Evolutionary conservation across 306 rosid genomes (phyloP).

Genomic region (Lathyrus tuberosus): DNA sequence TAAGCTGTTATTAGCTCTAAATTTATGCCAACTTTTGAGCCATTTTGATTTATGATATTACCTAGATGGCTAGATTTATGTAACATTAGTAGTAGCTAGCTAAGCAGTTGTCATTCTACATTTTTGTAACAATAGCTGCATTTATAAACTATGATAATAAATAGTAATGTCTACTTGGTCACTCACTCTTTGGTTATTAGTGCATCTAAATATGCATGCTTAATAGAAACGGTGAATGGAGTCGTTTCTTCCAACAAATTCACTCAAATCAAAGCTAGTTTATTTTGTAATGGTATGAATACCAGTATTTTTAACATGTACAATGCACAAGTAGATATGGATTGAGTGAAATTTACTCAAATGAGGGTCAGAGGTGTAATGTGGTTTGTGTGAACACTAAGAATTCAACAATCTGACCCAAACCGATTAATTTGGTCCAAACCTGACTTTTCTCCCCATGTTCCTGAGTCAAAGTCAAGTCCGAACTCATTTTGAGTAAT

Average conservation of each 20-base stretch:
- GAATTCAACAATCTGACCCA: too few species aligned
- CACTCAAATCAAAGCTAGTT: background rate
- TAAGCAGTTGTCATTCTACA: slow-evolving; percentile 12
- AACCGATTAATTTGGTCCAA: too few species aligned
- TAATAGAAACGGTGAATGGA: background rate
- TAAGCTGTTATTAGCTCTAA: slow-evolving; percentile 13
- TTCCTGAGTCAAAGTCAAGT: too few species aligned
- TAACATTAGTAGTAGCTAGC: slow-evolving; percentile 34
- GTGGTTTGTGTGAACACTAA: too few species aligned
- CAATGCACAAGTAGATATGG: too few species aligned
- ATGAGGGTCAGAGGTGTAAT: too few species aligned
- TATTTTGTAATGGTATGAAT: background rate
- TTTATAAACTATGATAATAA: slow-evolving; percentile 13
- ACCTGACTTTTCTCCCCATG: too few species aligned
- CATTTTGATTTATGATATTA: slow-evolving; percentile 27
- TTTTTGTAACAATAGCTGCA: slow-evolving; percentile 32
- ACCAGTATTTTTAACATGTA: background rate
- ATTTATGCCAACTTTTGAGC: slow-evolving; percentile 17
- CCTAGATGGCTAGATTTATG: slow-evolving; percentile 3
- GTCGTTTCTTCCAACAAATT: background rate
- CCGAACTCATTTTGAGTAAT: too few species aligned
- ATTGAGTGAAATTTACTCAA: too few species aligned
- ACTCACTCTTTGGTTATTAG: background rate
- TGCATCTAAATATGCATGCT: background rate
- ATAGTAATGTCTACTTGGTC: background rate